Evolutionary conservation across 140 eudicot species (phyloP).

Genomic region (Anethum foeniculum): DNA sequence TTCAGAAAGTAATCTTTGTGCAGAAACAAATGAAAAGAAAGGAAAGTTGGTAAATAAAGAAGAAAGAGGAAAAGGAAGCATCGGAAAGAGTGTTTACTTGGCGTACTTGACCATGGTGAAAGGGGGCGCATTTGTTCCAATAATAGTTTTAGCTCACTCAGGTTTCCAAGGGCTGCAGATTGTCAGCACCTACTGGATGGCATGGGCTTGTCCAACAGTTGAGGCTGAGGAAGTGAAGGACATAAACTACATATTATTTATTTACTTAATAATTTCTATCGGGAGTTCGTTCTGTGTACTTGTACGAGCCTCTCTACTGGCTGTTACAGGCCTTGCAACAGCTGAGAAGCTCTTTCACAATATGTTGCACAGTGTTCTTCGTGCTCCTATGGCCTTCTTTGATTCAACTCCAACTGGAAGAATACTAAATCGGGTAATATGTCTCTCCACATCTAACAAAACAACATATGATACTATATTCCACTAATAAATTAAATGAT

Average conservation of each 20-base stretch:
- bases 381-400: slow-evolving; percentile 89
- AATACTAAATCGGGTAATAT: slow-evolving; percentile 72
- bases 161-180: slow-evolving; percentile 68
- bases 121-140: slow-evolving; percentile 65
- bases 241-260: slow-evolving; percentile 47
- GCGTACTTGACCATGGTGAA: slow-evolving; percentile 65
- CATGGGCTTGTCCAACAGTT: slow-evolving; percentile 86
- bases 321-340: slow-evolving; percentile 52
- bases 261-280: slow-evolving; percentile 63
- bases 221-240: slow-evolving; percentile 37
- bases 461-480: background rate
- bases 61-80: slow-evolving; percentile 90
- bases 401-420: slow-evolving; percentile 92
- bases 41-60: slow-evolving; percentile 81
- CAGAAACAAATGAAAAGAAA: slow-evolving; percentile 51
- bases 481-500: background rate
- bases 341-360: slow-evolving; percentile 67
- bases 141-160: slow-evolving; percentile 69
- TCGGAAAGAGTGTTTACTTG: slow-evolving; percentile 80
- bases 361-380: slow-evolving; percentile 62
- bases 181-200: slow-evolving; percentile 92
- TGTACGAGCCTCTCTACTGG: slow-evolving; percentile 53
- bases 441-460: background rate
- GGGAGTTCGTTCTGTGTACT: slow-evolving; percentile 69
- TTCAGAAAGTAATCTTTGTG: slow-evolving; percentile 36